Conservation (phyloP, 2,329 filamentous ascomycete species). For the Talaromyces piceae region DNA sequence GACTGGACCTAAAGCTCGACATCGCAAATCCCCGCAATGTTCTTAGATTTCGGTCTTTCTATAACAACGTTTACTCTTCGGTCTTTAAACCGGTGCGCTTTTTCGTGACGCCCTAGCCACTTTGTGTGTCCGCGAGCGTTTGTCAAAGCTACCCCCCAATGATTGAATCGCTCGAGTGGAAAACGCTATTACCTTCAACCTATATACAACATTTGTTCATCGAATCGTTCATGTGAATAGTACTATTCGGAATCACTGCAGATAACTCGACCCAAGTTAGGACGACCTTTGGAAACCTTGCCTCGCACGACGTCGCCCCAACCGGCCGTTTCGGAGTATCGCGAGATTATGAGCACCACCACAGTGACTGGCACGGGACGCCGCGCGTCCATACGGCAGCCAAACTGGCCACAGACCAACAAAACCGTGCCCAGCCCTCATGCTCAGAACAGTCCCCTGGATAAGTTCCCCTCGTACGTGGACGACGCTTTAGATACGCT, state of each 20-base stretch:
- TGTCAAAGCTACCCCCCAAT: neutral
- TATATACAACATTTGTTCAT: neutral
- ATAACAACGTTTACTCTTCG: neutral
- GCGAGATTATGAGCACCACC: slow-evolving; percentile 30
- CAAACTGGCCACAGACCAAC: slow-evolving; percentile 26
- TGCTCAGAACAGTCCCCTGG: slow-evolving; percentile 27
- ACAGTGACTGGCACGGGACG: slow-evolving; percentile 33
- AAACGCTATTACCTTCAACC: neutral
- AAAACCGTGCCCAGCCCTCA: slow-evolving; percentile 21
- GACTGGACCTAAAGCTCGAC: neutral
- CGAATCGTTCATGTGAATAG: neutral
- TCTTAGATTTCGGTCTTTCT: neutral
- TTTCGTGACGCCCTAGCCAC: neutral
- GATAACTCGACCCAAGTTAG: neutral
- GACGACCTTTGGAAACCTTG: neutral
- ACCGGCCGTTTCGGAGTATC: neutral
- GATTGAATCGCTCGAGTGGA: neutral
- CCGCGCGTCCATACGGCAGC: slow-evolving; percentile 31
- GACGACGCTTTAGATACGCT: slow-evolving; percentile 28
- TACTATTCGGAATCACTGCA: neutral
- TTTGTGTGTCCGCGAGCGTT: neutral
- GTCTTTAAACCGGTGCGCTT: neutral
- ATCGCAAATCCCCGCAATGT: neutral
- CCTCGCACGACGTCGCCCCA: neutral
- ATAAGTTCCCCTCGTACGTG: slow-evolving; percentile 38